Percentiles rank a stretch among this genome's conserved stretches.
Conservation (phyloP, 108 stramenopile species). For the Fistulifera solaris region DNA sequence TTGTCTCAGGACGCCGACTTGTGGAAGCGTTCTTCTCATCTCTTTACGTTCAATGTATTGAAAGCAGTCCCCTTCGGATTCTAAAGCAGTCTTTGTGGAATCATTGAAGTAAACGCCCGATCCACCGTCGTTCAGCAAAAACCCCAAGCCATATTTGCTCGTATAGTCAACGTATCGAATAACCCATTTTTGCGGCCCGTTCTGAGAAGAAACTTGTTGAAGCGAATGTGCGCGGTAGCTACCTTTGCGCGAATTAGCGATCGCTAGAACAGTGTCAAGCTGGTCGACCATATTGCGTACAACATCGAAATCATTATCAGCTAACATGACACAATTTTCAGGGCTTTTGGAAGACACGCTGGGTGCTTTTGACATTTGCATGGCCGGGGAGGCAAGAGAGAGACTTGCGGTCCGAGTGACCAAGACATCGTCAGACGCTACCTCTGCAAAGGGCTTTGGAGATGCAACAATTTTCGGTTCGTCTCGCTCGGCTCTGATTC, state of each 20-base stretch:
- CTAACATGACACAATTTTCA: too few species aligned
- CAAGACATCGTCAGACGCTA: too few species aligned
- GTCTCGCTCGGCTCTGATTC: too few species aligned
- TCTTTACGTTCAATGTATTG: conserved; percentile 85
- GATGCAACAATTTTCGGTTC: too few species aligned
- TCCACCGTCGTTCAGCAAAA: conserved; percentile 87
- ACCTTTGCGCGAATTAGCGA: conserved; percentile 12
- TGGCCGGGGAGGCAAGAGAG: too few species aligned
- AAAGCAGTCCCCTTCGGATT: conserved; percentile 69
- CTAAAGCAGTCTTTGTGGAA: conserved; percentile 90
- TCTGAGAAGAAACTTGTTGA: conserved; percentile 19
- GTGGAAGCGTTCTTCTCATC: conserved; percentile 7
- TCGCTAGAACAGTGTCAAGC: conserved; percentile 28
- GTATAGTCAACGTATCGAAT: conserved; percentile 97
- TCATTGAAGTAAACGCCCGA: conserved; percentile 99
- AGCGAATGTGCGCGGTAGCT: conserved; percentile 24
- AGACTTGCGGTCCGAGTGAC: too few species aligned
- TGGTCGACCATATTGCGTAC: conserved; percentile 29
- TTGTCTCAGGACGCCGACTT: conserved; percentile 18
- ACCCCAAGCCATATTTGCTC: conserved; percentile 95
- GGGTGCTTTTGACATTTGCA: too few species aligned
- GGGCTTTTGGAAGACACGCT: too few species aligned
- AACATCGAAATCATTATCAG: conserved; percentile 14
- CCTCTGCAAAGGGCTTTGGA: too few species aligned
- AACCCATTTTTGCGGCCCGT: conserved; percentile 80